phyloP scores from a whole-genome alignment of 306 rosid genomes.

The Sphenostylis stenocarpa region DNA sequence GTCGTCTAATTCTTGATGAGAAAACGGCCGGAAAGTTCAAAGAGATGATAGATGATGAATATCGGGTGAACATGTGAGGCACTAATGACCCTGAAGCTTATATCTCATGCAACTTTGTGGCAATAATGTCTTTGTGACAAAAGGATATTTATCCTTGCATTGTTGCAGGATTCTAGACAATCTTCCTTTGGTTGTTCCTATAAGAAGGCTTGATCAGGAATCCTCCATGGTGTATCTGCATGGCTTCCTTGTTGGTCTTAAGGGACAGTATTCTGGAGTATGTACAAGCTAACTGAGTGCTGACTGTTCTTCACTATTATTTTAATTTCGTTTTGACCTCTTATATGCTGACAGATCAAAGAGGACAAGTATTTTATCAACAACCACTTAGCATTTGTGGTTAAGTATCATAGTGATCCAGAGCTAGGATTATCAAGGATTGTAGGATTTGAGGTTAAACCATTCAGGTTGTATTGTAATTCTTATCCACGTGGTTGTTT shows the following conservation, averaged over 20 bases:
- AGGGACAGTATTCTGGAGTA: conserved; percentile 23
- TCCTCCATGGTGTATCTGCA: conserved; percentile 22
- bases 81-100: not conserved
- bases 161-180: conserved; percentile 35
- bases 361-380: conserved; percentile 26
- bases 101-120: not conserved
- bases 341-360: conserved; percentile 11
- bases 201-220: conserved; percentile 17
- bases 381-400: conserved; percentile 33
- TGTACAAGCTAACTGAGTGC: not conserved
- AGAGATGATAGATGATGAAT: conserved; percentile 34
- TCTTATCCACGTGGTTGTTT: not conserved
- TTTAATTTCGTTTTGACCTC: not conserved
- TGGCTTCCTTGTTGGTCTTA: conserved; percentile 32
- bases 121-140: not conserved
- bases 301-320: not conserved
- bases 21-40: not conserved
- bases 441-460: conserved; percentile 35
- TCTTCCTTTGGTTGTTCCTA: conserved; percentile 35
- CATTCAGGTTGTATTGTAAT: conserved; percentile 29
- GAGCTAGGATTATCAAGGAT: conserved; percentile 23
- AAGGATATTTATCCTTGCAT: conserved; percentile 15
- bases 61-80: conserved; percentile 36
- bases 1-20: conserved; percentile 22
- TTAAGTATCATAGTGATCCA: conserved; percentile 27